These are phyloP conservation scores for Colletotrichum sansevieriae DNA, from an alignment of 2,329 filamentous ascomycete species.

Conservation along the genomic window DNA sequence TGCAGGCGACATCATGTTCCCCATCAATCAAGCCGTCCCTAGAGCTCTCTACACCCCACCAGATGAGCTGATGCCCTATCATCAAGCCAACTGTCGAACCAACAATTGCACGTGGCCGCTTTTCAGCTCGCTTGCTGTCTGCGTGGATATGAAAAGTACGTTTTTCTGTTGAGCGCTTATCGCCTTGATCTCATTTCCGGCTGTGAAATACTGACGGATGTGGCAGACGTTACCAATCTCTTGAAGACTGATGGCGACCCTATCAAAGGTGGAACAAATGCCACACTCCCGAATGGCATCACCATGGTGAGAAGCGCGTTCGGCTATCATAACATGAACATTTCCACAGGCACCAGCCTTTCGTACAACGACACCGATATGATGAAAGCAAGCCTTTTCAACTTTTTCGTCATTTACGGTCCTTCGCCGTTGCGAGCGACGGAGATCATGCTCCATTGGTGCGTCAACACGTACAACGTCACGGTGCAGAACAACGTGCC, in stretches of 20 bases:
- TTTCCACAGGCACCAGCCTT: constrained; percentile 17
- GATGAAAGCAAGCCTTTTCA: constrained; percentile 12
- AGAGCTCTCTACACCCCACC: constrained; percentile 16
- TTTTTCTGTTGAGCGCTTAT: neutral
- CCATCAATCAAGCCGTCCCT: constrained; percentile 21
- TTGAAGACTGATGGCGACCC: constrained; percentile 1
- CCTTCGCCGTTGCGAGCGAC: neutral
- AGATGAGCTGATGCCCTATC: constrained; percentile 4
- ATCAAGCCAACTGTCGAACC: constrained; percentile 20
- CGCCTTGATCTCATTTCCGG: neutral
- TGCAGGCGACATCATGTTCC: constrained; percentile 23
- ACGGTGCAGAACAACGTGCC: constrained; percentile 20
- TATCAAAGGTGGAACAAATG: neutral
- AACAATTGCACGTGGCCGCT: constrained; percentile 30
- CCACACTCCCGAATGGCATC: constrained; percentile 21
- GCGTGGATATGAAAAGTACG: constrained; percentile 26
- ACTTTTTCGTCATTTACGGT: constrained; percentile 27
- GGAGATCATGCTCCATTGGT: constrained; percentile 29
- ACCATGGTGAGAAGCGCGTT: neutral
- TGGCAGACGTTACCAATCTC: constrained; percentile 1
- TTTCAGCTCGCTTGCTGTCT: constrained; percentile 23
- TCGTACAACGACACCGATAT: constrained; percentile 8
- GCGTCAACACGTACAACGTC: constrained; percentile 27
- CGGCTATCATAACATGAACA: constrained; percentile 12
- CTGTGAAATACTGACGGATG: neutral